These are phyloP conservation scores for Ceratobasidium sp. DNA, from an alignment of 1,284 basidiomycete genomes.

Conservation along the genomic window DNA sequence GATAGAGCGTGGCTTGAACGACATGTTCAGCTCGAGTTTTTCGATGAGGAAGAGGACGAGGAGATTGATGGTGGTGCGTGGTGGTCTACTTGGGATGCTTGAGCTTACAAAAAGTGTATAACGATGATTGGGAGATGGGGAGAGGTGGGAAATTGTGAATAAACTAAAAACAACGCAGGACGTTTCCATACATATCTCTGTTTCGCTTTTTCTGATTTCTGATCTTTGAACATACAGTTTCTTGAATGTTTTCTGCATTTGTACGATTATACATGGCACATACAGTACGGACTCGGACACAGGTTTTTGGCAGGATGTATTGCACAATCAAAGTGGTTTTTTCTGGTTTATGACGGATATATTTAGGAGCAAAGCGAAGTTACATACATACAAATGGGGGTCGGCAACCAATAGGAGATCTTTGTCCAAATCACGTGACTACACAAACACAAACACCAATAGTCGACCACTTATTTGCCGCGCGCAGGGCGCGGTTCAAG, in stretches of 20 bases:
- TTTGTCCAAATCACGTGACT: too few relatives aligned
- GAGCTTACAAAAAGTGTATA: not conserved
- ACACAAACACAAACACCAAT: too few relatives aligned
- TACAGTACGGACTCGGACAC: not conserved
- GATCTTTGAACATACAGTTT: too few relatives aligned
- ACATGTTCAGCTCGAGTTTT: slow-evolving; percentile 41
- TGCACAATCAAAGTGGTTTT: too few relatives aligned
- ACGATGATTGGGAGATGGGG: too few relatives aligned
- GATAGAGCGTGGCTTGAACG: slow-evolving; percentile 38
- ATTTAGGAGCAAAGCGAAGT: too few relatives aligned
- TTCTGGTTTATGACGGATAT: too few relatives aligned
- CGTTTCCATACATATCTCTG: not conserved
- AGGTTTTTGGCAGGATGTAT: not conserved
- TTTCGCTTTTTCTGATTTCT: not conserved
- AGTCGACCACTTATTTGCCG: too few relatives aligned
- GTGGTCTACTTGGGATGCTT: slow-evolving; percentile 42
- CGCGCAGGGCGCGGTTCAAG: too few relatives aligned
- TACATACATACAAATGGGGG: too few relatives aligned
- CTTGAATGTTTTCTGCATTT: not conserved
- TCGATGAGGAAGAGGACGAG: slow-evolving; percentile 44
- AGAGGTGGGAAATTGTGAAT: not conserved
- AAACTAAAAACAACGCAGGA: not conserved
- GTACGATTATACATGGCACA: slow-evolving; percentile 12
- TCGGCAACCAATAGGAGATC: too few relatives aligned
- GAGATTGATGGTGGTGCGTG: slow-evolving; percentile 44